These are phyloP conservation scores for Hanseniaspora vineae DNA, from an alignment of 805 yeast species.

Conservation along the genomic window DNA sequence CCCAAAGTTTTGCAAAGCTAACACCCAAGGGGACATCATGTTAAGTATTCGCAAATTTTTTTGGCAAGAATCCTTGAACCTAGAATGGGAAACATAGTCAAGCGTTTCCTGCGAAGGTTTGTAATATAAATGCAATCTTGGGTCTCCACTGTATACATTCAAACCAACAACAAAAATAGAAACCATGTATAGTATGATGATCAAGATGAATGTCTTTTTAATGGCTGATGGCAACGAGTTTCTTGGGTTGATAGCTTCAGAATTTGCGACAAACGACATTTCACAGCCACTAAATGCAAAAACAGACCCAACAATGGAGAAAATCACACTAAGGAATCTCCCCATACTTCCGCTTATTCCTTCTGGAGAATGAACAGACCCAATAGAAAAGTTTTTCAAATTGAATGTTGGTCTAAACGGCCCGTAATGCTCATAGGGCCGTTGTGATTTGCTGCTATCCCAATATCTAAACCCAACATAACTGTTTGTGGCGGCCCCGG, in stretches of 20 bases:
- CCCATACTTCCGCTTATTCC: constrained; percentile 55
- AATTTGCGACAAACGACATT: constrained; percentile 66
- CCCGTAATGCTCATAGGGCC: constrained; percentile 33
- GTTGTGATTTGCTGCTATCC: constrained; percentile 33
- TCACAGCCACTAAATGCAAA: constrained; percentile 73
- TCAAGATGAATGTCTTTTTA: constrained; percentile 56
- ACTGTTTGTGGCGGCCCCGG: constrained; percentile 34
- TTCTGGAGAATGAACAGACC: constrained; percentile 20
- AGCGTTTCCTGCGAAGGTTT: constrained; percentile 5
- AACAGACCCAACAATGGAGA: constrained; percentile 47
- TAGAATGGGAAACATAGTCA: neutral
- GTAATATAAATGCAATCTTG: constrained; percentile 41
- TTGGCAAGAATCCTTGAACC: constrained; percentile 2
- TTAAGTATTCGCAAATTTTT: constrained; percentile 1
- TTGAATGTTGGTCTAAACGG: constrained; percentile 61
- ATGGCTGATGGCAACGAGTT: constrained; percentile 64
- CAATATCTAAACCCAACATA: constrained; percentile 54
- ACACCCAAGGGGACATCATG: constrained; percentile 38
- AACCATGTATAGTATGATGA: constrained; percentile 48
- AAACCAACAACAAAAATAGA: constrained; percentile 57
- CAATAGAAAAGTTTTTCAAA: constrained; percentile 41
- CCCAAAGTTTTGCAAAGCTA: constrained; percentile 42
- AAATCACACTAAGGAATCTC: constrained; percentile 41
- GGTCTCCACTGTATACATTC: constrained; percentile 65
- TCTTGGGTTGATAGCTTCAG: constrained; percentile 67